A percentile compares a stretch with the other conserved stretches of the same genome.
These are phyloP conservation scores for Diaporthe helianthi DNA, from an alignment of 2,329 filamentous ascomycete genomes.

Conservation along the genomic window DNA sequence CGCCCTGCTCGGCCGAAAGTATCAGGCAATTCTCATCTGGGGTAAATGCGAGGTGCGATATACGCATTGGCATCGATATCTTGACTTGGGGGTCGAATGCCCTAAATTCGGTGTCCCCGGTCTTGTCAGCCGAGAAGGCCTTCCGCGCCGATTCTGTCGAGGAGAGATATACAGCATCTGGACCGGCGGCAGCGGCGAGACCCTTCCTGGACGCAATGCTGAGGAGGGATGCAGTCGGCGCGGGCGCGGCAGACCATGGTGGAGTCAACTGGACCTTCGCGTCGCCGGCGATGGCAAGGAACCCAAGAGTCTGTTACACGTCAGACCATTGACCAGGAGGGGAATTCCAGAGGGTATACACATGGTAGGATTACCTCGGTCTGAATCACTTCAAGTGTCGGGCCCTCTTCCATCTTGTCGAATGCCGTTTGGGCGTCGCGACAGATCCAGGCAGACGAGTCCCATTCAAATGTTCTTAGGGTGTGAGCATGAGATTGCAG, in stretches of 20 bases:
- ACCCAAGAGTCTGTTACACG: slow-evolving; percentile 70
- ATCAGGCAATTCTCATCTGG: slow-evolving; percentile 87
- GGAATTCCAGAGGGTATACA: too few relatives aligned
- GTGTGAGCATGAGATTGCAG: slow-evolving; percentile 26
- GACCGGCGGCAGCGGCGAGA: slow-evolving; percentile 85
- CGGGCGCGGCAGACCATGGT: slow-evolving; percentile 78
- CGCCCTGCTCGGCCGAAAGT: slow-evolving; percentile 80
- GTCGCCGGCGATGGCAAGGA: slow-evolving; percentile 80
- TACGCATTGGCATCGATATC: slow-evolving; percentile 74
- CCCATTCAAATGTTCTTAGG: slow-evolving; percentile 21
- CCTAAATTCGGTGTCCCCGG: slow-evolving; percentile 70
- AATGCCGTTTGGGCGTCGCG: slow-evolving; percentile 34
- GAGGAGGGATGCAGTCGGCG: slow-evolving; percentile 81
- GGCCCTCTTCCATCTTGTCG: slow-evolving; percentile 55
- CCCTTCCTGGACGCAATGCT: slow-evolving; percentile 82
- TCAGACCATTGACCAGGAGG: background rate
- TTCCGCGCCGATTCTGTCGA: slow-evolving; percentile 80
- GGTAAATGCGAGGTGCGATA: slow-evolving; percentile 90
- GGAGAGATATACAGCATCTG: slow-evolving; percentile 78
- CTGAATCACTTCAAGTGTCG: slow-evolving; percentile 77
- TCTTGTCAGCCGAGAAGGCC: slow-evolving; percentile 69
- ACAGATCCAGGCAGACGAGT: slow-evolving; percentile 31
- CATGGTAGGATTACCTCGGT: slow-evolving; percentile 72
- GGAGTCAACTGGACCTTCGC: slow-evolving; percentile 82
- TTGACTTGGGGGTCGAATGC: slow-evolving; percentile 76